Base-by-base conservation (phyloP, 176 grass and related monocot genomes). In the Musa acuminata region DNA sequence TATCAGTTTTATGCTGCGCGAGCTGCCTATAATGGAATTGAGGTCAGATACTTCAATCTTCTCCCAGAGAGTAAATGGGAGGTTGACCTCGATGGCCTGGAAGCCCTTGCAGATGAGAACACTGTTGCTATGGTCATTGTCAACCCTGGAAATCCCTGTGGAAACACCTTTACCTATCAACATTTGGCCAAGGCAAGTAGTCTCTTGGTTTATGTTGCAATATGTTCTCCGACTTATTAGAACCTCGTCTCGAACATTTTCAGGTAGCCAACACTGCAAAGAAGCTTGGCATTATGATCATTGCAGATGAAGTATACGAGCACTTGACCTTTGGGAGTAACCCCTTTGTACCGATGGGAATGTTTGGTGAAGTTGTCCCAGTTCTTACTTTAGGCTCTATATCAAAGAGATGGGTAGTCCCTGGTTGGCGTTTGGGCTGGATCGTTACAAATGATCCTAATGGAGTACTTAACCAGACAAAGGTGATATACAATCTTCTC, bases 361-460 rank as follows among this genome's bases (percentile, higher is more conserved):
- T 79, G 29, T 88, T 96, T 65, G 89, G 62, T 64, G 64, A 88
- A 24, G 85, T 65, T 13, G 87, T 80, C 0, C 89, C 93, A 0
- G 89, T 96, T 25, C 60, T 96, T 77, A 92, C 89, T 63, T 67
- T 96, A 72, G 93, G 93, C 12, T 84, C 87, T 19, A 88, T 96
- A 81, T 92, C 89, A 1, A 96, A 96, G 79, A 86, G 89, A 71
- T 96, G 93, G 93, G 23, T 88, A 51, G 89, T 92, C 59, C 93
- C 93, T 77, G 89, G 93, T 73, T 96, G 93, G 93, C 83, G 89
- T 53, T 85, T 96, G 65, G 93, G 93, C 27, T 96, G 93, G 93
- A 88, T 96, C 27, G 84, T 80, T 9, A 83, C 67, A 8, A 87
- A 70, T 11, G 92, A 92, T 24, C 87, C 81, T 1, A 87, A 91